Evolutionary conservation across 306 rosid genomes (phyloP), one percentile per base, ranked within the genome.

Genomic region (Trifolium pratense): DNA sequence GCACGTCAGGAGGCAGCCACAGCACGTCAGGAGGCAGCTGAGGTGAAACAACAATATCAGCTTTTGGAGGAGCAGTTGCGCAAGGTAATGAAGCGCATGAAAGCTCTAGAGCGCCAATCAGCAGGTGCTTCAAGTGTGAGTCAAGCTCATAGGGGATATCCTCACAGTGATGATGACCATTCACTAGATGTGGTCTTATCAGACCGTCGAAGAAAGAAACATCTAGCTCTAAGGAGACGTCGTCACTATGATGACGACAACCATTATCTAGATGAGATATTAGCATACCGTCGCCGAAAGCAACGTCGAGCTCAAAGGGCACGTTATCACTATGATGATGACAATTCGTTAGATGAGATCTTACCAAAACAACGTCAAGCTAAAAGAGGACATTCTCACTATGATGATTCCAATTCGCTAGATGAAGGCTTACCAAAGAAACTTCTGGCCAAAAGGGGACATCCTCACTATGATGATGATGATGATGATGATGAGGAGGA

Each of bases 11-110:
- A 39, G 49, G 69, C 43, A 4, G 48, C 70, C 13, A 20, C 52
- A 20, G 70, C 70, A 12, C 52, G 34, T 20, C 51, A 64, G 6
- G 52, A 39, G 52, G 70, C 70, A 37, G 70, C 43, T 64, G 51
- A 64, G 34, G 17, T 17, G 5, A 63, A 63, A 63, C 68, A 63
- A 37, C 68, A 63, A 18, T 63, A 18, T 63, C 49, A 10, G 68
- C 49, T 63, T 17, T 36, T 63, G 68, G 68, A 63, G 49, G 68
- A 63, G 68, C 48, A 63, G 31, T 17, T 63, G 52, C 34, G n/a
- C 52, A 64, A 23, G 29, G 70, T 63, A 16, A 36, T 63, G 31
- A 39, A 64, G 6, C 70, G 16, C 52, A 20, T 64, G 70, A 64
- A 20, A 64, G 31, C 32, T 40, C 17, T 64, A 11, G 70, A 64